phyloP scores from a whole-genome alignment of 495 filamentous ascomycete species.

The Platismatia glauca region DNA sequence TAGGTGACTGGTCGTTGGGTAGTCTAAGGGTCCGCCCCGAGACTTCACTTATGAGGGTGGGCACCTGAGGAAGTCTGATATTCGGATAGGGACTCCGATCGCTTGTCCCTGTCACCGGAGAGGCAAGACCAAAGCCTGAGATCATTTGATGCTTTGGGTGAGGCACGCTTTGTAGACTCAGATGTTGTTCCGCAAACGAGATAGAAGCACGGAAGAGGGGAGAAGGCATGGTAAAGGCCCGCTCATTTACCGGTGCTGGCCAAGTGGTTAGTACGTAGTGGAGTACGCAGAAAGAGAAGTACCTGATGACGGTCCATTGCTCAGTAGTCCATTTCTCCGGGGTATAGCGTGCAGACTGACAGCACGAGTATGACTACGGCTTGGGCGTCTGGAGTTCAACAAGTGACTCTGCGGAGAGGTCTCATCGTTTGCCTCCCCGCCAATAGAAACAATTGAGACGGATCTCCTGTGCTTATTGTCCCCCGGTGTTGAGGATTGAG shows the following conservation, averaged over 20 bases:
- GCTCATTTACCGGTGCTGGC: conserved; percentile 16
- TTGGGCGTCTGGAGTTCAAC: conserved; percentile 37
- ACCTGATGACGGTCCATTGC: conserved; percentile 12
- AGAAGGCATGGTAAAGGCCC: conserved; percentile 19
- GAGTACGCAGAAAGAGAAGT: background rate
- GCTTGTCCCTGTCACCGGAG: conserved; percentile 29
- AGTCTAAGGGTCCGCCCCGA: conserved; percentile 26
- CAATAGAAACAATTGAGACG: conserved; percentile 91
- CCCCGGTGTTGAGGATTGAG: background rate
- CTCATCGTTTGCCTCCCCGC: conserved; percentile 47
- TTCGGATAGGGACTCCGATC: conserved; percentile 39
- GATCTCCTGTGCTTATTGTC: conserved; percentile 61
- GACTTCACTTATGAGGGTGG: conserved; percentile 26
- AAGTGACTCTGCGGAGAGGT: conserved; percentile 27
- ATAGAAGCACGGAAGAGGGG: conserved; percentile 11
- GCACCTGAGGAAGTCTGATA: conserved; percentile 59
- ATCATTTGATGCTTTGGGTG: conserved; percentile 29
- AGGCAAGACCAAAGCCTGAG: conserved; percentile 15
- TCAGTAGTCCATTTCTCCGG: conserved; percentile 39
- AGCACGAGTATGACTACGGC: conserved; percentile 64
- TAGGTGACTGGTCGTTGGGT: conserved; percentile 30
- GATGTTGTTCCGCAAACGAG: conserved; percentile 12
- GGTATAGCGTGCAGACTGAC: conserved; percentile 75
- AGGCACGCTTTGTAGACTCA: conserved; percentile 1
- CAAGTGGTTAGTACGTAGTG: conserved; percentile 1